phyloP scores from a whole-genome alignment of 345 rosid genomes.

The Pelargonium nanum region DNA sequence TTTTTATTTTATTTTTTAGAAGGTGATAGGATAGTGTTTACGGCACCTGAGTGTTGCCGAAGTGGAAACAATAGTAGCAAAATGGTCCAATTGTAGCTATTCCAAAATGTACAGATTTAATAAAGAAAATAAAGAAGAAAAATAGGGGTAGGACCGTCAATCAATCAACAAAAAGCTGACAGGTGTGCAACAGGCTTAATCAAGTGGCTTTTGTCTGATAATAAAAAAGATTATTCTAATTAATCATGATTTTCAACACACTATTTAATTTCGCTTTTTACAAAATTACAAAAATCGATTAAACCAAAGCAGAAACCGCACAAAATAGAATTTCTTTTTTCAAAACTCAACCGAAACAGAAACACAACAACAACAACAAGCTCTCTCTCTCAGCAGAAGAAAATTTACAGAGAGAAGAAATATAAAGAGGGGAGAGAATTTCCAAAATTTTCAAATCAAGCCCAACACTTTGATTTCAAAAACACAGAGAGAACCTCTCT shows the following conservation, averaged over 20 bases:
- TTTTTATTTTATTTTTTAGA: no score
- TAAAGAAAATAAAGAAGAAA: no score
- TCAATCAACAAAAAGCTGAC: no score
- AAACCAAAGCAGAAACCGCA: conserved; percentile 2
- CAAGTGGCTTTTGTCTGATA: neutral
- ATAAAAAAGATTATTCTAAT: no score
- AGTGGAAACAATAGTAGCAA: no score
- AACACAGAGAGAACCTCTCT: no score
- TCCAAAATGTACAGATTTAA: no score
- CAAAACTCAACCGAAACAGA: neutral
- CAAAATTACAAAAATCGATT: neutral
- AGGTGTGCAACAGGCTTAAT: neutral
- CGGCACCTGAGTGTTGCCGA: no score
- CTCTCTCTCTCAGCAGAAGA: neutral
- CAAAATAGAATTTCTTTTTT: neutral
- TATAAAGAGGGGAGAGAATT: neutral
- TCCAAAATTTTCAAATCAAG: neutral
- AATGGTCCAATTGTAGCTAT: no score
- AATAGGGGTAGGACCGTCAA: neutral
- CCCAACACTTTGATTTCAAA: neutral
- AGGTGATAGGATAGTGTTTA: no score
- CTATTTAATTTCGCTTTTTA: conserved; percentile 3
- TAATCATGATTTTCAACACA: neutral
- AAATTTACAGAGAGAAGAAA: neutral
- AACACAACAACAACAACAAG: neutral